A percentile compares a stretch with the other conserved stretches of the same genome.
phyloP scores from a whole-genome alignment of 2,329 filamentous ascomycete species.

The Exophiala sp. region DNA sequence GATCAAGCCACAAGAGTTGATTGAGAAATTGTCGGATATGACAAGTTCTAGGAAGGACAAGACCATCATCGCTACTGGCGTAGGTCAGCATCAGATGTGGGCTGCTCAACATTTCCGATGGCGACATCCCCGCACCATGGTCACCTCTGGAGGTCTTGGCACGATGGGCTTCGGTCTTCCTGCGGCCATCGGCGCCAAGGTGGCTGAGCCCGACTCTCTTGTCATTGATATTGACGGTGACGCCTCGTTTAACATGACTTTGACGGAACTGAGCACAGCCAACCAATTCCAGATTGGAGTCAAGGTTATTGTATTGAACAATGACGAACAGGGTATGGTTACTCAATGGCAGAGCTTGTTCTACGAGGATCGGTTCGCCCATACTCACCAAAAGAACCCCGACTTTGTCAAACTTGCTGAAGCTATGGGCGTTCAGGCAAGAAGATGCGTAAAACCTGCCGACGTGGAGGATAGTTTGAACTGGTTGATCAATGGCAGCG shows the following conservation, averaged over 20 bases:
- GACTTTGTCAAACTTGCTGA: slow-evolving; percentile 91
- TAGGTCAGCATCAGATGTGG: slow-evolving; percentile 99
- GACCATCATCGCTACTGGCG: slow-evolving; percentile 86
- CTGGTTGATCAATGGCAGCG: slow-evolving; percentile 71
- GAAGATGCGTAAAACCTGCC: slow-evolving; percentile 64
- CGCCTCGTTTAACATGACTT: slow-evolving; percentile 98
- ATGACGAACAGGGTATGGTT: slow-evolving; percentile 97
- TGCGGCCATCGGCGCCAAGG: slow-evolving; percentile 91
- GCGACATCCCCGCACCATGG: slow-evolving; percentile 85
- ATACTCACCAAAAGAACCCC: slow-evolving; percentile 93
- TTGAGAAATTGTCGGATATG: slow-evolving; percentile 81
- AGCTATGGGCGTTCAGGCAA: slow-evolving; percentile 78
- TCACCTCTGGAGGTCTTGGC: slow-evolving; percentile 90
- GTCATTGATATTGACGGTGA: slow-evolving; percentile 97
- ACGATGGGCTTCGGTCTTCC: slow-evolving; percentile 96
- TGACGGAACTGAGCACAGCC: slow-evolving; percentile 89
- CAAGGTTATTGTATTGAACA: slow-evolving; percentile 92
- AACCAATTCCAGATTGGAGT: slow-evolving; percentile 94
- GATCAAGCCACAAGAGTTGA: slow-evolving; percentile 92
- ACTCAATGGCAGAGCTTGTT: slow-evolving; percentile 98
- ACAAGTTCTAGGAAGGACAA: slow-evolving; percentile 72
- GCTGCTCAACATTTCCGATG: slow-evolving; percentile 93
- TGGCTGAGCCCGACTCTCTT: slow-evolving; percentile 70
- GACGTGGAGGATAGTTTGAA: slow-evolving; percentile 72
- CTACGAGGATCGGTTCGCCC: slow-evolving; percentile 85